Base-by-base conservation (phyloP, 2,329 filamentous ascomycete species). In the Colletotrichum siamense region DNA sequence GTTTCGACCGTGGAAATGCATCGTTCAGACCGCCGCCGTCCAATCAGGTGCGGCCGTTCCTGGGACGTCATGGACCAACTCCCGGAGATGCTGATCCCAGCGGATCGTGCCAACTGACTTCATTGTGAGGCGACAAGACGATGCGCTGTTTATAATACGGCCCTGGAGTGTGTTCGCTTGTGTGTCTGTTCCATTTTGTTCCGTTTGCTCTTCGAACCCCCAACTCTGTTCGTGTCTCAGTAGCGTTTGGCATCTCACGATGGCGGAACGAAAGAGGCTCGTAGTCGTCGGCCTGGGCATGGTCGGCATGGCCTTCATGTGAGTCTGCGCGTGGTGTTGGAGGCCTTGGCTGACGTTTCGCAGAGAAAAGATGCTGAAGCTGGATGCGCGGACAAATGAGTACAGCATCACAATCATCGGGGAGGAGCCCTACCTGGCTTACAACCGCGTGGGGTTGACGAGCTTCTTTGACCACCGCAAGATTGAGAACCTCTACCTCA, bases 251-350 rank as follows among this genome's bases (percentile, higher is more conserved):
- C 52, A 32, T 64, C 55, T 64, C 34, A 34, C 64, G 39, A 78
- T 94, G 89, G 77, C 81, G 5, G 77, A 86, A 76, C 87, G 91
- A 77, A 95, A 95, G 83, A 92, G 90, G 81, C 86, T 98, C 44
- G 95, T 98, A 3, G 92, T 98, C 49, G 95, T 98, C 52, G 96
- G 96, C 12, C 85, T 98, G 85, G 96, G 96, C 4, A 98, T 98
- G 96, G 96, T 98, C 61, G 95, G 94, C 52, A 94, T 97, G 79
- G 93, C 94, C 57, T 96, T 98, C 83, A 95, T 98, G 94, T 96
- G 86, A 89, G 94, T 88, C 12, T 64, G 13, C 36, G 12, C 9
- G 15, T 13, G 22, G 0, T 22, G 34, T 0, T 18, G 34, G 22
- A 0, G 36, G 24, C 34, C 13, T 16, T 39, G 5, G 9, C 69